Base-by-base conservation (phyloP, 2,329 filamentous ascomycete genomes). In the Coniochaeta pulveracea region DNA sequence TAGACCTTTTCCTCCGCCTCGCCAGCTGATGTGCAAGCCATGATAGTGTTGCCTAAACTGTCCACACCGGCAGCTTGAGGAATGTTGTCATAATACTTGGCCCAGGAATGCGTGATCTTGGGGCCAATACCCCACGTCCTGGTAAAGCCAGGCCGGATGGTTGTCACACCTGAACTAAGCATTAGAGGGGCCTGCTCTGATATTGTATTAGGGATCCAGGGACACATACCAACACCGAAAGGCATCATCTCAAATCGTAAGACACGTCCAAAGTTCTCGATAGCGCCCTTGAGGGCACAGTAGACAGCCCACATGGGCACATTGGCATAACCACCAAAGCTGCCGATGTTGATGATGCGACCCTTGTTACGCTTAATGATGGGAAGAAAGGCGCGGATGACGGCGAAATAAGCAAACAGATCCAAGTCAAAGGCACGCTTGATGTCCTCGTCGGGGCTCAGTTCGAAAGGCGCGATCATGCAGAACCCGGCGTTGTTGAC, bases 401-500 rank as follows among this genome's bases (percentile, higher is more conserved):
- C 36, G 10, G 36, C 16, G 23, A 34, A 15, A 14, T 37, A 37
- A 3, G 36, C 36, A 26, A 31, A 37, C 10, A 37, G 31, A 18
- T 37, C 36, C 3, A 37, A 33, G 23, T 34, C 36, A 15, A 37
- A 37, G n/a, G 34, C 32, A 14, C 32, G 32, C n/a, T 33, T 17
- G 23, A 37, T 33, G 16, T 34, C 36, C n/a, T 26, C 14, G 12
- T 37, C 36, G 16, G 26, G 26, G 17, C 22, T 34, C 22, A 37
- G 36, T 26, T 34, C 36, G 32, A 37, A 34, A 3, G 33, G 36
- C 17, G 36, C 27, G 24, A 37, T 37, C 36, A 37, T 32, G 36
- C 36, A 37, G 19, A 26, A 35, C 12, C 36, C 33, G 8, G 33
- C 33, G 21, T 37, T 37, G 33, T 37, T 37, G 30, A 37, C 27